These are phyloP conservation scores for Cryphonectria japonica DNA, from an alignment of 2,329 filamentous ascomycete genomes.

Conservation along the genomic window DNA sequence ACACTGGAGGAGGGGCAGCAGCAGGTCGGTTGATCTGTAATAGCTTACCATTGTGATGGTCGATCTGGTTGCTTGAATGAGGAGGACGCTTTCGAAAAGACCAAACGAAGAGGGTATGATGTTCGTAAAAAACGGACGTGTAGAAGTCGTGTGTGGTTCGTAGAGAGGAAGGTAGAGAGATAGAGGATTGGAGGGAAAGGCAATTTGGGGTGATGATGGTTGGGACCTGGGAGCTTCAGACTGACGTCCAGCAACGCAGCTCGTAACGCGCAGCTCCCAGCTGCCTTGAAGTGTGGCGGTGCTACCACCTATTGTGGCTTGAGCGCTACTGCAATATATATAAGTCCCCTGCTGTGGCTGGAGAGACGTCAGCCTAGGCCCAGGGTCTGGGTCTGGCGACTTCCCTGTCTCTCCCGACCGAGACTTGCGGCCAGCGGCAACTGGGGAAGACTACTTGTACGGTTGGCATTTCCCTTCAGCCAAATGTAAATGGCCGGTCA, in stretches of 20 bases:
- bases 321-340: not conserved
- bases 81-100: not conserved
- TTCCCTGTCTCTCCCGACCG: not conserved
- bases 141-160: not conserved
- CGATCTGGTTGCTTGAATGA: not conserved
- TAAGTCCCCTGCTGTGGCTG: conserved; percentile 2
- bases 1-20: conserved; percentile 29
- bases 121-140: not conserved
- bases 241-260: conserved; percentile 15
- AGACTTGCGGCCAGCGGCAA: not conserved
- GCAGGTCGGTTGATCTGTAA: conserved; percentile 4
- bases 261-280: conserved; percentile 22
- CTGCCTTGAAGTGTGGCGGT: conserved; percentile 23
- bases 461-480: too few relatives aligned
- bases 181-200: not conserved
- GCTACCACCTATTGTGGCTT: not conserved
- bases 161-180: not conserved
- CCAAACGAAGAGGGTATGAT: not conserved
- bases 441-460: too few relatives aligned
- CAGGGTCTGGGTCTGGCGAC: conserved; percentile 4
- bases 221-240: conserved; percentile 15
- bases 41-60: conserved; percentile 30
- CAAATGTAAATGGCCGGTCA: too few relatives aligned
- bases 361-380: too few relatives aligned
- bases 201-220: not conserved